These are phyloP conservation scores for Plasmodium malariae DNA, from an alignment of 169 alveolate species.

Conservation along the genomic window DNA sequence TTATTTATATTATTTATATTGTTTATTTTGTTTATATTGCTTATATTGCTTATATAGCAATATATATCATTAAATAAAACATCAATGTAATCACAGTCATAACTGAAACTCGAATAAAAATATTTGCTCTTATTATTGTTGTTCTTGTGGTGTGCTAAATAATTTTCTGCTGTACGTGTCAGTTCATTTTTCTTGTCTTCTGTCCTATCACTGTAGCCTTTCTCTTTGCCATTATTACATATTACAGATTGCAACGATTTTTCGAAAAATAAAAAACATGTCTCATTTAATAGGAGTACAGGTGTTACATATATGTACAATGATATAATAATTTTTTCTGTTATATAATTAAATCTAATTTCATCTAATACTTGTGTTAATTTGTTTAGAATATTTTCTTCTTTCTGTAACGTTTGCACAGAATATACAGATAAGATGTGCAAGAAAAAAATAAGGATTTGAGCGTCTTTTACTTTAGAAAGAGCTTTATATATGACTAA, in stretches of 20 bases:
- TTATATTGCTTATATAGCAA: too few relatives aligned
- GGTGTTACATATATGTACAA: constrained; percentile 46
- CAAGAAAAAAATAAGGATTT: constrained; percentile 6
- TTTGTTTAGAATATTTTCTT: constrained; percentile 2
- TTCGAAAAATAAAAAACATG: constrained; percentile 25
- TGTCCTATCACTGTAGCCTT: background rate
- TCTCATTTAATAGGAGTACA: constrained; percentile 13
- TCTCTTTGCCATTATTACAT: background rate
- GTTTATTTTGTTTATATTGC: too few relatives aligned
- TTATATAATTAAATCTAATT: background rate
- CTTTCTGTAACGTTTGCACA: constrained; percentile 8
- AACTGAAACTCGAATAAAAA: background rate
- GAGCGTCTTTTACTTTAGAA: constrained; percentile 6
- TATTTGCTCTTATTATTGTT: background rate
- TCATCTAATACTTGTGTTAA: constrained; percentile 3
- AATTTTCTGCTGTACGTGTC: background rate
- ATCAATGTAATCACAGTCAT: background rate
- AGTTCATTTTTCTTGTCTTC: background rate
- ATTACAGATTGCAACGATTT: constrained; percentile 1
- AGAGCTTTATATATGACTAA: constrained; percentile 14
- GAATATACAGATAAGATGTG: constrained; percentile 27
- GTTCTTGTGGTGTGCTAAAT: background rate
- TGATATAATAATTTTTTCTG: constrained; percentile 32
- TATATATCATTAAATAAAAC: too few relatives aligned
- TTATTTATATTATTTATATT: too few relatives aligned